Base-by-base conservation (phyloP, 331 rosid species). In the Erythrophleum ivorense region DNA sequence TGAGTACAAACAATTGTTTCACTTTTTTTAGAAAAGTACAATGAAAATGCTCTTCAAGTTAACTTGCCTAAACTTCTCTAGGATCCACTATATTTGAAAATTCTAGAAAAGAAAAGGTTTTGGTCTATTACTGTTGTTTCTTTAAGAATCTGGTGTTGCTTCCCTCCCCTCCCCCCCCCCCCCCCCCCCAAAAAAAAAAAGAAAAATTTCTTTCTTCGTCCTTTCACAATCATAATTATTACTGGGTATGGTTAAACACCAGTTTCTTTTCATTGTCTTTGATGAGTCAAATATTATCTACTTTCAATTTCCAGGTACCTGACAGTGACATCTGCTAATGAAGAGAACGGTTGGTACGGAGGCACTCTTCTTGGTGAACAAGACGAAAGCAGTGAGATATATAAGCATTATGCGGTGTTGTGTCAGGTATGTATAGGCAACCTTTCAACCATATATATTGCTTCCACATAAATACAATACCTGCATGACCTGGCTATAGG, bases 341-440 rank as follows among this genome's bases (percentile, higher is more conserved):
- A 93, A 84, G 88, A 91, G 38, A 90, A 90, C 24, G 97, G 98
- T 62, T 95, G 98, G 97, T 95, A 93, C 43, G 98, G 98, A 80
- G 99, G 99, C 65, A 88, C 92, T 3, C 88, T 95, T 83, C 89
- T 88, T 50, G 92, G 97, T 7, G 98, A 95, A 86, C 97, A 93
- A 88, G 92, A 93, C 78, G 93, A 93, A 85, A 89, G 68, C 86
- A 90, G 94, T 86, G 97, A 91, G 79, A 91, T 95, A 82, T 95
- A 89, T 85, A 86, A 86, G 88, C 99, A 95, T 88, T 93, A 95
- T 85, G 90, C 97, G 3, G 91, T 87, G 66, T 81, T 93, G 77
- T 91, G 97, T 81, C 92, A 90, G 98, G 96, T 31, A 29, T 62
- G n/a, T 31, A 31, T 24, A 4, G 33, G 41, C 40, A 29, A 31